A percentile compares a stretch with the other conserved stretches of the same genome.
phyloP scores from a whole-genome alignment of 495 filamentous ascomycete genomes.

The Penicillium mononematosum region DNA sequence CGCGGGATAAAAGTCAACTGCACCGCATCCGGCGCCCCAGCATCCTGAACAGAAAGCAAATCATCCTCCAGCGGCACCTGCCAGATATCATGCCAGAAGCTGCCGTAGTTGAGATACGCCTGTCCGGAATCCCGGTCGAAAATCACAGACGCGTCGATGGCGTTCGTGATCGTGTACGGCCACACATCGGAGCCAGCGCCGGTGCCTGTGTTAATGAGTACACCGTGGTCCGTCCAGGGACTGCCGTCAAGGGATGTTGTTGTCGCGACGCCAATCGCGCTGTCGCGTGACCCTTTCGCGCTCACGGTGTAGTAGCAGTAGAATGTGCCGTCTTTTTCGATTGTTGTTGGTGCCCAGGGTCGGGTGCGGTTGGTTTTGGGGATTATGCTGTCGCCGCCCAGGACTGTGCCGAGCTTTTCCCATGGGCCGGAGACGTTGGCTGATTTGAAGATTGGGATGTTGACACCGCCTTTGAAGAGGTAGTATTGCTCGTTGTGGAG shows the following conservation, averaged over 20 bases:
- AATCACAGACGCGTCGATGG: conserved; percentile 69
- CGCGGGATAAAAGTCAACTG: conserved; percentile 41
- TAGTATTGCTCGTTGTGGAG: conserved; percentile 35
- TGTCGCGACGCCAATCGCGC: conserved; percentile 70
- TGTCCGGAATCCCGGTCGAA: conserved; percentile 39
- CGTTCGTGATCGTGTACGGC: conserved; percentile 61
- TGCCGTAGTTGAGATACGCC: conserved; percentile 64
- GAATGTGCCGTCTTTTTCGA: conserved; percentile 55
- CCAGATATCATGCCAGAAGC: conserved; percentile 71
- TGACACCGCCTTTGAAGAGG: conserved; percentile 38
- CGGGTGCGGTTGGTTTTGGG: conserved; percentile 33
- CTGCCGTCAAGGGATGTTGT: conserved; percentile 54
- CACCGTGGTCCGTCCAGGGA: conserved; percentile 55
- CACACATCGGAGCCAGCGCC: conserved; percentile 42
- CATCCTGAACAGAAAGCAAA: conserved; percentile 38
- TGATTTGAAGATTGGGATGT: conserved; percentile 36
- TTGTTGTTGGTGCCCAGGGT: conserved; percentile 64
- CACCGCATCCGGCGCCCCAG: conserved; percentile 45
- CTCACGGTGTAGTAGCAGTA: conserved; percentile 73
- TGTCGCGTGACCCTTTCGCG: conserved; percentile 59
- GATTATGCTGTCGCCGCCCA: conserved; percentile 39
- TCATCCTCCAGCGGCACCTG: conserved; percentile 56
- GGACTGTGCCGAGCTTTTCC: conserved; percentile 40
- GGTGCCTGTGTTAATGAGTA: conserved; percentile 40
- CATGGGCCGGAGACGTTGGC: conserved; percentile 42